Evolutionary conservation across 768 basidiomycete genomes (phyloP), one percentile per base, ranked within the genome.

Genomic region (Fibroporia radiculosa): DNA sequence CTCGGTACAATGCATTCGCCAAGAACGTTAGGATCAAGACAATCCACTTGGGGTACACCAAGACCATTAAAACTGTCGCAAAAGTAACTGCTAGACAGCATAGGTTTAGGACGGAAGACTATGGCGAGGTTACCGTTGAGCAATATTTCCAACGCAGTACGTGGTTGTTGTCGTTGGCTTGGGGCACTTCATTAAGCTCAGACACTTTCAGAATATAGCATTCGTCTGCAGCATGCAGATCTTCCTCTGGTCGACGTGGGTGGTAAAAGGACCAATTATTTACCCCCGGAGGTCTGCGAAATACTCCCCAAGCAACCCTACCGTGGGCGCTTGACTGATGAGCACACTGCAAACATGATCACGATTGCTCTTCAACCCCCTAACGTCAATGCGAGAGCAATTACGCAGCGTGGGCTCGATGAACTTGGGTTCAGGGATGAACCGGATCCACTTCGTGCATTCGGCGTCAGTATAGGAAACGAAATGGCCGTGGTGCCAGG

Each of bases 1-100:
- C 77, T 3, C 73, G 78, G 20, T 56, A 70, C 26, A 67, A 67
- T n/a, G 75, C 63, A 0, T 90, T 87, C 51, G 80, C 75, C 31
- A 77, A 70, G 48, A 74, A 83, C 6, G 71, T 89, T 2, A 68
- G 88, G 29, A 66, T 91, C 37, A 70, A 69, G 57, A 77, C 85
- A 1, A 71, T 61, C 2, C 86, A 90, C 62, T 68, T 91, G 12
- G 77, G 78, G n/a, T 82, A 87, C 55, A 77, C 68, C 56, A 90
- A 87, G 64, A 78, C 80, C 0, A 71, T 91, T 47, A 83, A 82
- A 59, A 61, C 61, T 2, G 57, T 84, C 12, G 66, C 69, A 11
- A 65, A 67, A 19, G 37, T 62, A 16, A 71, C 27, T 8, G 67
- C 77, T 13, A 63, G 37, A 28, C 56, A 69, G 24, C 62, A 72